A percentile compares a stretch with the other conserved stretches of the same genome.
These are phyloP conservation scores for Pythium dissimile DNA, from an alignment of 352 stramenopile genomes.

Conservation along the genomic window DNA sequence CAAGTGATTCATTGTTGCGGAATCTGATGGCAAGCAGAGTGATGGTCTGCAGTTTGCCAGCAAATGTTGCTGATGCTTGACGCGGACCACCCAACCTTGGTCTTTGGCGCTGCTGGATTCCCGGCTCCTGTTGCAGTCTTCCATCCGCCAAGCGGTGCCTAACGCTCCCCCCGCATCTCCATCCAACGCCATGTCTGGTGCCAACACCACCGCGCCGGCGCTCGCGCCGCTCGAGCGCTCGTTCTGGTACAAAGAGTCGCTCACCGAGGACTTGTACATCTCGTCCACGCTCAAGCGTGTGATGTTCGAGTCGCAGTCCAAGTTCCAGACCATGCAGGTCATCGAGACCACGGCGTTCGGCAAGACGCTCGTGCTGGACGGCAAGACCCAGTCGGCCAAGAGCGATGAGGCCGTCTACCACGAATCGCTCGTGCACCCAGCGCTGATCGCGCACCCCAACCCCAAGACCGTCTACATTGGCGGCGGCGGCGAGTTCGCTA, in stretches of 20 bases:
- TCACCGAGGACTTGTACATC: slow-evolving; percentile 88
- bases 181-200: neutral
- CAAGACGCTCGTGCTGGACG: slow-evolving; percentile 94
- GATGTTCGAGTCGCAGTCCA: slow-evolving; percentile 80
- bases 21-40: too few species aligned
- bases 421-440: slow-evolving; percentile 93
- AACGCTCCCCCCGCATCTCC: neutral
- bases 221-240: slow-evolving; percentile 58
- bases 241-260: slow-evolving; percentile 86
- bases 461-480: slow-evolving; percentile 92
- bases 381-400: slow-evolving; percentile 93
- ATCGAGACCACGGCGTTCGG: slow-evolving; percentile 92
- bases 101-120: neutral
- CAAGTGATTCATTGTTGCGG: neutral
- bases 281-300: slow-evolving; percentile 89
- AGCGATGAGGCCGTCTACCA: slow-evolving; percentile 95
- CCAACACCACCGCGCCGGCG: slow-evolving; percentile 18
- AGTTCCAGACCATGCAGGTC: slow-evolving; percentile 93
- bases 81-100: neutral
- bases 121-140: too few species aligned
- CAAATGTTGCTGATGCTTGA: too few species aligned
- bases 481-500: slow-evolving; percentile 92
- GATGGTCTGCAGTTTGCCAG: neutral
- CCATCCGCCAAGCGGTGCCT: neutral
- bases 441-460: slow-evolving; percentile 84